These are phyloP conservation scores for Plasmopara viticola DNA, from an alignment of 352 stramenopile species.

Conservation along the genomic window DNA sequence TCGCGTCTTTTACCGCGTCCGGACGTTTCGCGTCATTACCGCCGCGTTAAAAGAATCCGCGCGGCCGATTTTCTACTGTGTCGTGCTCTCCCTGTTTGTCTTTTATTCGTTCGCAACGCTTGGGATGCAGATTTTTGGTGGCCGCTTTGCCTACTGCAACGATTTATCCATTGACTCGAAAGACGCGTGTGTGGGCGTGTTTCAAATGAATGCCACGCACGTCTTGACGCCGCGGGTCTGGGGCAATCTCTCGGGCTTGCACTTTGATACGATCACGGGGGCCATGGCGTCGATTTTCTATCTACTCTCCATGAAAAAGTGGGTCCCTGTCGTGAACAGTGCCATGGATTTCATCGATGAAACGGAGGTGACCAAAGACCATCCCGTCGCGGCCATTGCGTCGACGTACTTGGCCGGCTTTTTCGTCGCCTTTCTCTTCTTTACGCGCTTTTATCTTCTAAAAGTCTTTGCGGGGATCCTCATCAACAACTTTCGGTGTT, in stretches of 20 bases:
- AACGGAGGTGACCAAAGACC: constrained; percentile 50
- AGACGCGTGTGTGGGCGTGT: constrained; percentile 59
- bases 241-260: constrained; percentile 66
- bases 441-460: constrained; percentile 70
- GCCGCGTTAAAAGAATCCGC: constrained; percentile 71
- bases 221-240: constrained; percentile 72
- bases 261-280: constrained; percentile 79
- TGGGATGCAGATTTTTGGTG: constrained; percentile 79
- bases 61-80: constrained; percentile 74
- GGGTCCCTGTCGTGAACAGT: constrained; percentile 75
- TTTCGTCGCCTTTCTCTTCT: constrained; percentile 77
- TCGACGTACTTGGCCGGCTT: constrained; percentile 78
- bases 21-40: constrained; percentile 81
- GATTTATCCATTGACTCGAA: constrained; percentile 45
- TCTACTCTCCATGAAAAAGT: constrained; percentile 81
- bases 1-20: constrained; percentile 80
- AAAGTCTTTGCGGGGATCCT: constrained; percentile 78
- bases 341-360: constrained; percentile 58
- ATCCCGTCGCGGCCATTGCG: constrained; percentile 63
- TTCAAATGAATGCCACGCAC: constrained; percentile 35
- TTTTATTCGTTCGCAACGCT: constrained; percentile 85
- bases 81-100: constrained; percentile 69
- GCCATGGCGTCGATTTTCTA: constrained; percentile 77
- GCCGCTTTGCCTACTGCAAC: constrained; percentile 77
- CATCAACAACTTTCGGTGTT: constrained; percentile 83